These are phyloP conservation scores for Lepiota brunneoincarnata DNA, from an alignment of 768 basidiomycete species.

Conservation along the genomic window DNA sequence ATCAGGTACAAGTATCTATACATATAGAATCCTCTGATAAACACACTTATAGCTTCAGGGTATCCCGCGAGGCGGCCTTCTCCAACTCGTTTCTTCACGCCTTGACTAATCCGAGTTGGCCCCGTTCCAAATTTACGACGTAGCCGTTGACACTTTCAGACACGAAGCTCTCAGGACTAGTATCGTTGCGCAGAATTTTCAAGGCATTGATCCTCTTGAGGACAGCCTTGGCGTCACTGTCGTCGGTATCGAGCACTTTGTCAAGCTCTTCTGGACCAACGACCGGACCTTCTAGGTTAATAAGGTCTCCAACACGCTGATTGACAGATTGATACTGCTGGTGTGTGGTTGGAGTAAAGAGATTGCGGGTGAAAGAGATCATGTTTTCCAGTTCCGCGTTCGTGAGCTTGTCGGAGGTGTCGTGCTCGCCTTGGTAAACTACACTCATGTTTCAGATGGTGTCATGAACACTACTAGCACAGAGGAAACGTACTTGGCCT, in stretches of 20 bases:
- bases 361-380: conserved; percentile 18
- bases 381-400: conserved; percentile 15
- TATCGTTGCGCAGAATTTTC: conserved; percentile 28
- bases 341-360: conserved; percentile 20
- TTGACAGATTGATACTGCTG: conserved; percentile 15
- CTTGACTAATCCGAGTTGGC: conserved; percentile 18
- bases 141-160: conserved; percentile 15
- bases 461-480: not conserved
- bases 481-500: conserved; percentile 31
- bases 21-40: no score
- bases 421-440: conserved; percentile 21
- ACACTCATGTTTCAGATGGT: not conserved
- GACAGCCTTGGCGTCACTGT: conserved; percentile 30
- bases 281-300: conserved; percentile 17
- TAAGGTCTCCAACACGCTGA: conserved; percentile 17
- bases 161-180: conserved; percentile 1
- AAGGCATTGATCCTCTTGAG: conserved; percentile 45
- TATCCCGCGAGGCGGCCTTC: no score
- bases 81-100: not conserved
- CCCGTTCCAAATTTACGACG: conserved; percentile 14
- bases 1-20: no score
- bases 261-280: conserved; percentile 17
- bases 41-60: no score
- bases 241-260: conserved; percentile 15
- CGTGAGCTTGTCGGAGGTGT: conserved; percentile 20